These are phyloP conservation scores for Mariannaea sp. DNA, from an alignment of 2,329 filamentous ascomycete species.

Conservation along the genomic window DNA sequence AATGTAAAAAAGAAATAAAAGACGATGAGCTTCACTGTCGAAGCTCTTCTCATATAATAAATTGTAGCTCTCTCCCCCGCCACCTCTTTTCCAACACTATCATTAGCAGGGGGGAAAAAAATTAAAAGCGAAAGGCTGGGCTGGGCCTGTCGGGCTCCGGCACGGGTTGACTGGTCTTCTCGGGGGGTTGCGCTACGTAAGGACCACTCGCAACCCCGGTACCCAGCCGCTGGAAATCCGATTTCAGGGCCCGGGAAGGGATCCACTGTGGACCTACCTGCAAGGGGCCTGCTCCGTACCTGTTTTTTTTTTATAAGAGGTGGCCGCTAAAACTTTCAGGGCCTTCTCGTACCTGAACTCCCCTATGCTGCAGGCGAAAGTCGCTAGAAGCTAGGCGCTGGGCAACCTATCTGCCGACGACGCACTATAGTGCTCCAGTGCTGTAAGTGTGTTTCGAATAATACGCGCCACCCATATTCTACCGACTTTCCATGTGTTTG, in stretches of 20 bases:
- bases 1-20: conserved; percentile 11
- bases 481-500: no score
- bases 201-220: conserved; percentile 9
- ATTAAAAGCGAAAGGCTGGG: conserved; percentile 44
- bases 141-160: background rate
- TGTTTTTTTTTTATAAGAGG: no score
- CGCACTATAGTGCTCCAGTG: no score
- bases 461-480: no score
- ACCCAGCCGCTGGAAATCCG: conserved; percentile 15
- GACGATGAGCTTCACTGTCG: conserved; percentile 20
- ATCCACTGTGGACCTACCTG: background rate
- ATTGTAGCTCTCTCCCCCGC: conserved; percentile 56
- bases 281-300: conserved; percentile 3
- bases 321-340: no score
- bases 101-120: conserved; percentile 27
- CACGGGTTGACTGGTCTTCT: background rate
- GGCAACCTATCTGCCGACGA: no score
- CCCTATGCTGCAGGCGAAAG: no score
- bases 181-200: background rate
- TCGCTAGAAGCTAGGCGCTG: no score
- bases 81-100: conserved; percentile 45
- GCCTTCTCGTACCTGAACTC: no score
- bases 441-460: no score
- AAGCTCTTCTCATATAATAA: conserved; percentile 42
- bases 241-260: conserved; percentile 1